These are phyloP conservation scores for Sanghuangporus weigelae DNA, from an alignment of 1,284 basidiomycete genomes.

Conservation along the genomic window DNA sequence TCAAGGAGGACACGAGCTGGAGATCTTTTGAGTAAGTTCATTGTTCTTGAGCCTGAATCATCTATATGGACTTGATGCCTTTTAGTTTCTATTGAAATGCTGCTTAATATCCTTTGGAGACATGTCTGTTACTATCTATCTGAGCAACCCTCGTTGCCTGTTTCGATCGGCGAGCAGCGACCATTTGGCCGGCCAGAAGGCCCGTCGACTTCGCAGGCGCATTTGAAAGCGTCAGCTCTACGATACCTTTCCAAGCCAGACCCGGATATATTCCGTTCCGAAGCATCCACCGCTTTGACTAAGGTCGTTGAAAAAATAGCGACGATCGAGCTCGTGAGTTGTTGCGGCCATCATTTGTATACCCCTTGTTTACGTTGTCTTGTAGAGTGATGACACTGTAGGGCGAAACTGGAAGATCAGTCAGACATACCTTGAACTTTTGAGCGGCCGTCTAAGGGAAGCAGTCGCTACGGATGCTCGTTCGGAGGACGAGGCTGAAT, in stretches of 20 bases:
- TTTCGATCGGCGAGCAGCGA: not conserved
- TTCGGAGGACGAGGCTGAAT: not conserved
- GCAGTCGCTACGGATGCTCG: slow-evolving; percentile 26
- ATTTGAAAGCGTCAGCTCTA: slow-evolving; percentile 30
- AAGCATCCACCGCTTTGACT: slow-evolving; percentile 47
- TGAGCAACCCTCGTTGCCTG: not conserved
- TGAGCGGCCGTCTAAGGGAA: slow-evolving; percentile 60
- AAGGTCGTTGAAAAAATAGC: slow-evolving; percentile 47
- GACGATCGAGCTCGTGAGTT: slow-evolving; percentile 45
- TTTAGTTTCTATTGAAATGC: slow-evolving; percentile 74
- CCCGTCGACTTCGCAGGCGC: slow-evolving; percentile 9
- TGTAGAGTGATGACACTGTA: slow-evolving; percentile 33
- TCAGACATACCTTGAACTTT: slow-evolving; percentile 62
- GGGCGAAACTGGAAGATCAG: slow-evolving; percentile 52
- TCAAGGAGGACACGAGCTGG: slow-evolving; percentile 46
- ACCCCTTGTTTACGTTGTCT: not conserved
- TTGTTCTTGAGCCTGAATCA: not conserved
- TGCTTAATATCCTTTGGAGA: slow-evolving; percentile 81
- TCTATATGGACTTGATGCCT: slow-evolving; percentile 1
- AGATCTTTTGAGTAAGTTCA: slow-evolving; percentile 44
- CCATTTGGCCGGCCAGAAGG: slow-evolving; percentile 32
- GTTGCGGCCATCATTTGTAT: not conserved
- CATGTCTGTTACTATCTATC: slow-evolving; percentile 64
- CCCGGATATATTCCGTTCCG: slow-evolving; percentile 45
- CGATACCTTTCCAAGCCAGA: slow-evolving; percentile 52